Evolutionary conservation across 208 protist species (phyloP).

Genomic region (Wallacemonas collosoma): DNA sequence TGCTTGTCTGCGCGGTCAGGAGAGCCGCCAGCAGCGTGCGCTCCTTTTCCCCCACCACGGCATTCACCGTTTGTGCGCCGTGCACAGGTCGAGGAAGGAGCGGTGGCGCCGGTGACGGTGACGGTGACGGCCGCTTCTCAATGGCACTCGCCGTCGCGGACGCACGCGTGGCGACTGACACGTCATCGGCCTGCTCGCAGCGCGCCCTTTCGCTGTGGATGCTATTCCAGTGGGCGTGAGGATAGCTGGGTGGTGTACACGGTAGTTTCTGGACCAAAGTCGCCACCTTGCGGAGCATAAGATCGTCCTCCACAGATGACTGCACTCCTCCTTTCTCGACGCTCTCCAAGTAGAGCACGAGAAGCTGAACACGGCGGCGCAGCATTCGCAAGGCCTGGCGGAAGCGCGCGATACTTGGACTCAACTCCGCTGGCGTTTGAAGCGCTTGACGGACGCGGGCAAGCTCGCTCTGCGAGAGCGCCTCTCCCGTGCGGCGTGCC

Average conservation of each 20-base stretch:
- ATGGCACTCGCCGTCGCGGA: too few relatives aligned
- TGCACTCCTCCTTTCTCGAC: slow-evolving; percentile 24
- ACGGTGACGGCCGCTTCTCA: too few relatives aligned
- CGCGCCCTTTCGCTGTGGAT: background rate
- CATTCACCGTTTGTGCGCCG: background rate
- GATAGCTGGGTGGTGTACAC: background rate
- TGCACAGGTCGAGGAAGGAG: background rate
- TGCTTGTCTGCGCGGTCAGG: slow-evolving; percentile 21
- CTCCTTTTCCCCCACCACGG: slow-evolving; percentile 8
- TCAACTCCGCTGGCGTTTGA: slow-evolving; percentile 7
- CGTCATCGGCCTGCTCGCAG: too few relatives aligned
- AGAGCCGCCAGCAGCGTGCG: slow-evolving; percentile 20
- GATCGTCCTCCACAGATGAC: slow-evolving; percentile 16
- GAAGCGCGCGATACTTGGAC: slow-evolving; percentile 14
- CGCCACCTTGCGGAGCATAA: slow-evolving; percentile 19
- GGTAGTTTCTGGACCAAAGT: slow-evolving; percentile 15
- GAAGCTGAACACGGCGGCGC: slow-evolving; percentile 26
- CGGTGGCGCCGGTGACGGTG: background rate
- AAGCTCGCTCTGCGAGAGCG: background rate
- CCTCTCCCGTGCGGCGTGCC: background rate
- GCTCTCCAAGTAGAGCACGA: slow-evolving; percentile 35
- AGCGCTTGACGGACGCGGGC: slow-evolving; percentile 8
- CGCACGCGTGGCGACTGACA: too few relatives aligned
- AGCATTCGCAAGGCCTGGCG: slow-evolving; percentile 32
- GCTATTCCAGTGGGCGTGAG: slow-evolving; percentile 14